phyloP scores from a whole-genome alignment of 495 filamentous ascomycete genomes.

The Lophium mytilinum region DNA sequence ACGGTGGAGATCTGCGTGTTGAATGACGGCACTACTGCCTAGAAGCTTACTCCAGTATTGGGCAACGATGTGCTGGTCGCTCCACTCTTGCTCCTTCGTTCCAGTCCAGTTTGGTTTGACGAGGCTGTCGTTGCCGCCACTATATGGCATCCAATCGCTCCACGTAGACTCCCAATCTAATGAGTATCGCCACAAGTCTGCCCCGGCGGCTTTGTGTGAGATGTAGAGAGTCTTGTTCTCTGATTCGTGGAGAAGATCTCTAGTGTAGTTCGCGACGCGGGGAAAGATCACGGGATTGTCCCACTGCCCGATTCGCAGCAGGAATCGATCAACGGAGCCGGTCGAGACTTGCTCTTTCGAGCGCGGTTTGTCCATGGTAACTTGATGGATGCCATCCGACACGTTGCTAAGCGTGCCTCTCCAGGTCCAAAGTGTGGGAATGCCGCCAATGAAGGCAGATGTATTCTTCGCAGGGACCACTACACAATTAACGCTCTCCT shows the following conservation, averaged over 20 bases:
- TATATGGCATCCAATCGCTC: slow-evolving; percentile 52
- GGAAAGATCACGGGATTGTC: slow-evolving; percentile 58
- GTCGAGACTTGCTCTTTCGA: slow-evolving; percentile 37
- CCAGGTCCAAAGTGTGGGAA: slow-evolving; percentile 50
- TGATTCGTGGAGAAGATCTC: slow-evolving; percentile 38
- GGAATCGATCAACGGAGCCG: slow-evolving; percentile 47
- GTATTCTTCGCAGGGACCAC: slow-evolving; percentile 18
- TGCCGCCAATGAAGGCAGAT: slow-evolving; percentile 36
- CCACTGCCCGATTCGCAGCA: slow-evolving; percentile 47
- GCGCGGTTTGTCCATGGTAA: slow-evolving; percentile 52
- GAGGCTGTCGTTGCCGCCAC: slow-evolving; percentile 39
- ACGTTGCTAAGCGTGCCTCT: slow-evolving; percentile 49
- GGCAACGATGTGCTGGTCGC: slow-evolving; percentile 56
- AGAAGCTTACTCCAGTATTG: slow-evolving; percentile 61
- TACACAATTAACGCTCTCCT: slow-evolving; percentile 39
- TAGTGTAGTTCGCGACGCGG: slow-evolving; percentile 50
- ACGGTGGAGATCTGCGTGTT: slow-evolving; percentile 51
- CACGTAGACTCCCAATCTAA: slow-evolving; percentile 54
- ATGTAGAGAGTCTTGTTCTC: slow-evolving; percentile 41
- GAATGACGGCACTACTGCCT: slow-evolving; percentile 56
- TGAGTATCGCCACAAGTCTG: slow-evolving; percentile 57
- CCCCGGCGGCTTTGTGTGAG: slow-evolving; percentile 54
- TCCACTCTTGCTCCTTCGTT: slow-evolving; percentile 53
- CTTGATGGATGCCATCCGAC: slow-evolving; percentile 55
- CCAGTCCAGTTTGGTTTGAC: slow-evolving; percentile 49